phyloP scores from a whole-genome alignment of 305 asterid species.

The Fraxinus velutina region DNA sequence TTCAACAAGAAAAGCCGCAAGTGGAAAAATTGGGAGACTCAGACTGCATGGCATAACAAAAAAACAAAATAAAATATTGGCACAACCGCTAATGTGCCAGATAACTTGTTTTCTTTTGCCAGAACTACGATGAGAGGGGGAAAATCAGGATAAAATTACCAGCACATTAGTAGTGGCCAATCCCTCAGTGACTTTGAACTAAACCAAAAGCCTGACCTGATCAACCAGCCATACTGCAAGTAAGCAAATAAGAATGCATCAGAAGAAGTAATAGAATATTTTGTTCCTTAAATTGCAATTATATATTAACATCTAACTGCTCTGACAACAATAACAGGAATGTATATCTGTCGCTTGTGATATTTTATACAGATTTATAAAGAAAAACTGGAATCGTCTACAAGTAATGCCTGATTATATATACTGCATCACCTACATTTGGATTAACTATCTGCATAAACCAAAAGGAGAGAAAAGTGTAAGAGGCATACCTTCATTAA shows the following conservation, averaged over 20 bases:
- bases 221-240: constrained; percentile 94
- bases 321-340: not conserved
- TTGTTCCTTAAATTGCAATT: not conserved
- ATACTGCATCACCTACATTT: not conserved
- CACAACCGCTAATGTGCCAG: not conserved
- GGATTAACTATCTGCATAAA: not conserved
- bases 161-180: constrained; percentile 97
- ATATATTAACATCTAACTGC: constrained; percentile 11
- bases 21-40: constrained; percentile 73
- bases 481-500: constrained; percentile 77
- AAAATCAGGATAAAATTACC: constrained; percentile 45
- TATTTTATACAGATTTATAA: constrained; percentile 14
- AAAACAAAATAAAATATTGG: not conserved
- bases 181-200: constrained; percentile 79
- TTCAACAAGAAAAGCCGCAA: constrained; percentile 81
- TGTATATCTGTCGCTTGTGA: not conserved
- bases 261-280: not conserved
- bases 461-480: not conserved
- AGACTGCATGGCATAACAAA: constrained; percentile 48
- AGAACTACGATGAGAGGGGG: not conserved
- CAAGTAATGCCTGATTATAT: constrained; percentile 6
- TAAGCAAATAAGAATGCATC: constrained; percentile 21
- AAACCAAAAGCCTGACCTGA: constrained; percentile 83
- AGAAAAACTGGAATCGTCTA: constrained; percentile 3
- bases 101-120: not conserved